Evolutionary conservation across 306 rosid species (phyloP).

Genomic region (Lablab purpureus): DNA sequence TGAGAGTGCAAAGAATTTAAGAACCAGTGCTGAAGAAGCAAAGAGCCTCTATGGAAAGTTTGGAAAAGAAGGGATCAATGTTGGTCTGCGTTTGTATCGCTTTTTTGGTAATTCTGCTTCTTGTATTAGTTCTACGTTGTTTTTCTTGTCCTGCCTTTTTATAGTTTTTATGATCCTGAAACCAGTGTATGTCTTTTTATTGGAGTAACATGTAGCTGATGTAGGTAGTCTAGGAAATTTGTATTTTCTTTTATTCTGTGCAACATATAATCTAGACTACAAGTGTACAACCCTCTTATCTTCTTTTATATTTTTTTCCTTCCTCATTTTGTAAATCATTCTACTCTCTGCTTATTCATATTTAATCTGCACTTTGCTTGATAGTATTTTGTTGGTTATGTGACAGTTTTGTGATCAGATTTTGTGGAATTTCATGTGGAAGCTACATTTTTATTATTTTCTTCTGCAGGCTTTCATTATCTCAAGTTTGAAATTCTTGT

Average conservation of each 20-base stretch:
- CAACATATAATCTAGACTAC: constrained; percentile 14
- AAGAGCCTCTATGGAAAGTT: constrained; percentile 53
- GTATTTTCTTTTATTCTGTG: constrained; percentile 30
- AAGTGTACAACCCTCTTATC: not conserved
- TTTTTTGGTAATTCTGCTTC: constrained; percentile 69
- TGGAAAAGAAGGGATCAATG: constrained; percentile 68
- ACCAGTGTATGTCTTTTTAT: not conserved
- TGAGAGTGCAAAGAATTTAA: not conserved
- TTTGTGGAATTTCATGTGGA: not conserved
- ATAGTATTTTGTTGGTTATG: constrained; percentile 3
- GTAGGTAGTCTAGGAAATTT: constrained; percentile 12
- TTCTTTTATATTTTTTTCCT: constrained; percentile 23
- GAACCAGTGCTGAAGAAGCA: constrained; percentile 18
- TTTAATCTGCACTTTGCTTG: constrained; percentile 1
- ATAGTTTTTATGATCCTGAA: constrained; percentile 14
- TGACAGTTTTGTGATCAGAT: constrained; percentile 1
- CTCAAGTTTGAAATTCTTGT: constrained; percentile 24
- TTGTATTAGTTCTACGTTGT: not conserved
- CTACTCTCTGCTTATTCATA: not conserved
- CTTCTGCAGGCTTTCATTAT: not conserved
- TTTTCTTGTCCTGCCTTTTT: not conserved
- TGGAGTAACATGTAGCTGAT: not conserved
- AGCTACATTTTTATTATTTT: constrained; percentile 1
- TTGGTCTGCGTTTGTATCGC: constrained; percentile 66
- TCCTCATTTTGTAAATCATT: constrained; percentile 12